Evolutionary conservation across 192 early-diverging fungal genomes (phyloP), one percentile per base, ranked within the genome.

Genomic region (Thoreauomyces humboldtii): DNA sequence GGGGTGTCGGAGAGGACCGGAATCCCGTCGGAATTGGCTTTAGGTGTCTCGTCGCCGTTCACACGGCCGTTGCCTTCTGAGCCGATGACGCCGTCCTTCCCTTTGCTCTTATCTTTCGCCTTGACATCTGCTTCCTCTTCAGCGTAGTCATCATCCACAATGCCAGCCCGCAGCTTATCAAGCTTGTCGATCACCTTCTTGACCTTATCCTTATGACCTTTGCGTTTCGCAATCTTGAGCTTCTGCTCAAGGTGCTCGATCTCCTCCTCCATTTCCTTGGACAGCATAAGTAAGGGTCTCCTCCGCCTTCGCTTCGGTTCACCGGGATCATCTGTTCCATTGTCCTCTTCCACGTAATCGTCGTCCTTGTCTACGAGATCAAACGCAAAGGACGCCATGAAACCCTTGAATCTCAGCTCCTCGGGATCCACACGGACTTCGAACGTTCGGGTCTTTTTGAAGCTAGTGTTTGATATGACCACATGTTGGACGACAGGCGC

Each of bases 181-280:
- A 96, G 69, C 60, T 92, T 89, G 44, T 83, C 86, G 15, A 77
- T 61, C 43, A 94, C 84, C 67, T 95, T 95, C 38, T 85, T 82
- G 0, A 91, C 83, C 70, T 99, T 99, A 17, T 96, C 95, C 2
- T 79, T 77, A 4, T 85, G 83, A 15, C 89, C 89, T 72, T 99
- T 99, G 34, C 93, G 81, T 42, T 79, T 83, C 0, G 93, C 94
- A 69, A 99, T 99, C 77, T 99, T 99, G 44, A 96, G 77, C 70
- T 98, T 99, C 61, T 98, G 96, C 76, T 99, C 93, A 64, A 98
- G 69, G 56, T 86, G 81, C 80, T 99, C 96, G 45, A 99, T 92
- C 71, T 95, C 88, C 73, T 98, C 95, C 82, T 96, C 92, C 47
- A 88, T 86, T 38, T 91, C 90, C 63, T 89, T 75, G 65, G 68